phyloP scores from a whole-genome alignment of 345 rosid genomes.

The Lepidium aucheri region DNA sequence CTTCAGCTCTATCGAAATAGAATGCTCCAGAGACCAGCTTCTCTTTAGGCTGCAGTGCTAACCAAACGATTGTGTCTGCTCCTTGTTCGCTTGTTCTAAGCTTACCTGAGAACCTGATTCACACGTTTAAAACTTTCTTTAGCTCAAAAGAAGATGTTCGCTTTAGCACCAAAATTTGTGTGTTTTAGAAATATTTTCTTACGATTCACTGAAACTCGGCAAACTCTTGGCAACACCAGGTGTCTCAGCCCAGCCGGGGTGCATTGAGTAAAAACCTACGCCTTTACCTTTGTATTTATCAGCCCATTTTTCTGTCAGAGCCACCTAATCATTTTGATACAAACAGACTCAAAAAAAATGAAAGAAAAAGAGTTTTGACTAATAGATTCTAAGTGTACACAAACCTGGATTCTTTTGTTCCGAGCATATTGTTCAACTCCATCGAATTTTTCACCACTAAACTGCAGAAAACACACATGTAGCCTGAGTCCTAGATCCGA shows the following conservation, averaged over 20 bases:
- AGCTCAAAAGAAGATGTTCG: not conserved
- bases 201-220: slow-evolving; percentile 54
- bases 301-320: slow-evolving; percentile 73
- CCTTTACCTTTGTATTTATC: slow-evolving; percentile 61
- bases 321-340: slow-evolving; percentile 41
- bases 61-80: slow-evolving; percentile 76
- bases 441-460: slow-evolving; percentile 40
- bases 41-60: slow-evolving; percentile 78
- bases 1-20: slow-evolving; percentile 85
- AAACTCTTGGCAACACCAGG: slow-evolving; percentile 75
- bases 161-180: not conserved
- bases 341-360: not conserved
- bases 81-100: slow-evolving; percentile 79
- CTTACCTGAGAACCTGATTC: slow-evolving; percentile 60
- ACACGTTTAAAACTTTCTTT: not conserved
- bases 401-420: slow-evolving; percentile 83
- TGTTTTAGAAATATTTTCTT: not conserved
- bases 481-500: not conserved
- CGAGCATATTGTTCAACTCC: slow-evolving; percentile 70
- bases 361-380: not conserved
- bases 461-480: slow-evolving; percentile 32
- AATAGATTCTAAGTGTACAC: not conserved
- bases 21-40: slow-evolving; percentile 63
- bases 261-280: slow-evolving; percentile 83
- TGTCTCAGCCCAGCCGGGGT: slow-evolving; percentile 94